These are phyloP conservation scores for Sclerotinia trifoliorum DNA, from an alignment of 2,329 filamentous ascomycete species.

Conservation along the genomic window DNA sequence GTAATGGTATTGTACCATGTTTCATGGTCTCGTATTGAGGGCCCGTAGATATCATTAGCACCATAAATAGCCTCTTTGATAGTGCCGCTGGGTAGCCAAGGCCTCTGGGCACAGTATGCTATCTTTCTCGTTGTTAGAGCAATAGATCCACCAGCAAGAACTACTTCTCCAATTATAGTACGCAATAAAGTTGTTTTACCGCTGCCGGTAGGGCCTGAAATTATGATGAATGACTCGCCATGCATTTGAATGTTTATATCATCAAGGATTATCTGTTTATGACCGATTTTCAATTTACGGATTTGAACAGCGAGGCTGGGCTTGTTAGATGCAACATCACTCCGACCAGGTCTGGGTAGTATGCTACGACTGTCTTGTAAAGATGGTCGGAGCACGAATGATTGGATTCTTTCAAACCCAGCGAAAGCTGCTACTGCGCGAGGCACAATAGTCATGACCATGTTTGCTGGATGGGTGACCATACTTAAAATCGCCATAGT, in stretches of 20 bases:
- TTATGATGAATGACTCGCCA: slow-evolving; percentile 3
- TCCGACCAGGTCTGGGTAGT: slow-evolving; percentile 2
- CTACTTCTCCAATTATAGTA: slow-evolving; percentile 39
- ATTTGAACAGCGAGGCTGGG: neutral
- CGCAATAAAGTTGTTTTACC: slow-evolving; percentile 40
- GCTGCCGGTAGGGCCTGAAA: slow-evolving; percentile 36
- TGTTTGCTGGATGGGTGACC: slow-evolving; percentile 33
- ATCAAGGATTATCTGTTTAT: slow-evolving; percentile 7
- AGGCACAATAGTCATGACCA: slow-evolving; percentile 32
- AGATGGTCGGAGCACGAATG: slow-evolving; percentile 31
- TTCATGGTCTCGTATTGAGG: slow-evolving; percentile 24
- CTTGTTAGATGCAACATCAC: neutral
- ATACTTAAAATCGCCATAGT: slow-evolving; percentile 29
- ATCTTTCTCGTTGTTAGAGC: slow-evolving; percentile 35
- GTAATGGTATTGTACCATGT: slow-evolving; percentile 41
- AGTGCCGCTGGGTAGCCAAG: slow-evolving; percentile 43
- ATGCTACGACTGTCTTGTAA: slow-evolving; percentile 20
- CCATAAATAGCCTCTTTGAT: slow-evolving; percentile 41
- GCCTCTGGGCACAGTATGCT: slow-evolving; percentile 42
- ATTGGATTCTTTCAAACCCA: slow-evolving; percentile 37
- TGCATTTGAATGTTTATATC: slow-evolving; percentile 1
- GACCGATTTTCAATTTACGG: neutral
- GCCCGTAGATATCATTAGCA: slow-evolving; percentile 31
- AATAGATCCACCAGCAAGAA: slow-evolving; percentile 34
- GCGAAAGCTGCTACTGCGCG: slow-evolving; percentile 26